Conservation (phyloP, 768 basidiomycete genomes). For the Pseudohyphozyma bogoriensis region DNA sequence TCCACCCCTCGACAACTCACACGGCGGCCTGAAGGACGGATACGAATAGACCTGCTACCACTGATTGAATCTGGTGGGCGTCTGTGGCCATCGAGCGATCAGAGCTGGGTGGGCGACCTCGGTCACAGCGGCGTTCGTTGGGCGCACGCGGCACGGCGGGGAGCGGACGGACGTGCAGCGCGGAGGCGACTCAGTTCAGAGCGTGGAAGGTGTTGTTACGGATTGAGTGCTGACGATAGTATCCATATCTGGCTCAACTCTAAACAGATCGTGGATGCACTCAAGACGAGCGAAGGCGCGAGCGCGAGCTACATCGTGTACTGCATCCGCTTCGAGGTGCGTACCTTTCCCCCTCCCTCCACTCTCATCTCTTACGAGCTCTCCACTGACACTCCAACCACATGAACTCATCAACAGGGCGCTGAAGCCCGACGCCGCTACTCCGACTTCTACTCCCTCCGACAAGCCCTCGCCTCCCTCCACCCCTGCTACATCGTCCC, state of each 20-base stretch:
- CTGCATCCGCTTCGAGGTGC: conserved; percentile 69
- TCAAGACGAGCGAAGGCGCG: conserved; percentile 85
- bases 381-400: neutral
- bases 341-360: conserved; percentile 30
- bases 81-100: no score
- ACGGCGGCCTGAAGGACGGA: no score
- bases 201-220: neutral
- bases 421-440: conserved; percentile 80
- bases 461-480: conserved; percentile 67
- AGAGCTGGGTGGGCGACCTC: neutral
- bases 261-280: conserved; percentile 77
- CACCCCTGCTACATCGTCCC: conserved; percentile 96
- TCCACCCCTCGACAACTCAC: no score
- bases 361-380: neutral
- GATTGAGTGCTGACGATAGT: neutral
- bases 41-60: no score
- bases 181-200: no score
- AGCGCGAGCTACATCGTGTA: conserved; percentile 87
- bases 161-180: neutral
- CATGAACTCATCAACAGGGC: conserved; percentile 44
- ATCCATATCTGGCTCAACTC: neutral
- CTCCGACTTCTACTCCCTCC: conserved; percentile 92
- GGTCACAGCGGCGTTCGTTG: neutral
- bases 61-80: no score
- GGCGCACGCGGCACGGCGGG: neutral